Evolutionary conservation across 371 early-diverging fungal species (phyloP).

Genomic region (Mucor lusitanicus): DNA sequence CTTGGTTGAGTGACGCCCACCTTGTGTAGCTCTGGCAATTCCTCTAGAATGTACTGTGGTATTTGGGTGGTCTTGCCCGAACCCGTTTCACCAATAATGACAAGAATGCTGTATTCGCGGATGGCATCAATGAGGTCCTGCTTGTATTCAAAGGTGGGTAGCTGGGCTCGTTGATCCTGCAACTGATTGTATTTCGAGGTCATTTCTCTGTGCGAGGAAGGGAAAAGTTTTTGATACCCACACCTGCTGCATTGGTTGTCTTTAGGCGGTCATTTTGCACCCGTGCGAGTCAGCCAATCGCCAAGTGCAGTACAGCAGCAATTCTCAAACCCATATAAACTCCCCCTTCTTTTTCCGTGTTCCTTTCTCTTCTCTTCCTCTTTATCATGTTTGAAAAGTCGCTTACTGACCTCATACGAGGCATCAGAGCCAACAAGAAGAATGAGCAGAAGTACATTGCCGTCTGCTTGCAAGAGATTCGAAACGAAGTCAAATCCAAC

Average conservation of each 20-base stretch:
- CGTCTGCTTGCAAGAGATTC: constrained; percentile 83
- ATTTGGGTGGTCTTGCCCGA: constrained; percentile 94
- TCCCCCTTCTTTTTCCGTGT: background rate
- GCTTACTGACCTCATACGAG: constrained; percentile 88
- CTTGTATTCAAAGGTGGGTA: constrained; percentile 55
- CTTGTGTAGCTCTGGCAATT: constrained; percentile 50
- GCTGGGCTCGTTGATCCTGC: constrained; percentile 30
- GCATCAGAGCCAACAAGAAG: constrained; percentile 91
- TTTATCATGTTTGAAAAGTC: constrained; percentile 79
- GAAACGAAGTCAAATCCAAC: constrained; percentile 82
- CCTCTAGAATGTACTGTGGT: constrained; percentile 85
- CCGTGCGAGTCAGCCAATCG: too few species aligned
- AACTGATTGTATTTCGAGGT: constrained; percentile 16
- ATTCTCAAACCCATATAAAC: background rate
- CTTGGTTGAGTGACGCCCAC: constrained; percentile 80
- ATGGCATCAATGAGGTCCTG: constrained; percentile 71
- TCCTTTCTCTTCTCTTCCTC: background rate
- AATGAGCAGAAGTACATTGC: constrained; percentile 88
- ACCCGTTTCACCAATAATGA: constrained; percentile 88
- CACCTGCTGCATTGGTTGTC: too few species aligned
- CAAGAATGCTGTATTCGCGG: constrained; percentile 59
- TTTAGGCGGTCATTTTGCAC: too few species aligned
- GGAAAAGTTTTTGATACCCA: background rate
- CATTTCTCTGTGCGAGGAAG: background rate
- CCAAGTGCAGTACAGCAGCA: too few species aligned